Percentiles rank a stretch among this genome's conserved stretches.
These are phyloP conservation scores for Taphrina wiesneri DNA, from an alignment of 1,139 yeast genomes.

Conservation along the genomic window DNA sequence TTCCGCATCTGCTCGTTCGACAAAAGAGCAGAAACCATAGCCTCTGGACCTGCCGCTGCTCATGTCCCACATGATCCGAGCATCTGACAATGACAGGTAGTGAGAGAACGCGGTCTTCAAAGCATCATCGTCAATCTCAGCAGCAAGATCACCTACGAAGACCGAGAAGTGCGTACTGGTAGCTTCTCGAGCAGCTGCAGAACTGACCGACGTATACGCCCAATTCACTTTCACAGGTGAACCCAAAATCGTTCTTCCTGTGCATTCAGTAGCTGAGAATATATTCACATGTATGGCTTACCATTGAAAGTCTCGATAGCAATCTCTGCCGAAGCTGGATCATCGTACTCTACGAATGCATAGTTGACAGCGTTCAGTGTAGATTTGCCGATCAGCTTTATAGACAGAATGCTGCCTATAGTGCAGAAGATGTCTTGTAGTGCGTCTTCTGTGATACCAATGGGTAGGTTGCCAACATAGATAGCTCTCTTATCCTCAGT, in stretches of 20 bases:
- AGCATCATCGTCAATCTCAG: conserved; percentile 78
- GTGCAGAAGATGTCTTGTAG: conserved; percentile 63
- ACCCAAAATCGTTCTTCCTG: conserved; percentile 16
- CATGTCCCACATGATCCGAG: conserved; percentile 98
- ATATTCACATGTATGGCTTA: conserved; percentile 42
- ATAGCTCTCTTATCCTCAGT: conserved; percentile 49
- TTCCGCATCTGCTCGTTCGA: conserved; percentile 68
- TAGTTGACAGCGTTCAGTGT: conserved; percentile 57
- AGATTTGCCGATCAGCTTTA: conserved; percentile 49
- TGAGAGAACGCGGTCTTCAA: conserved; percentile 61
- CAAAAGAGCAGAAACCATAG: conserved; percentile 86
- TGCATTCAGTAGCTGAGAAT: conserved; percentile 42
- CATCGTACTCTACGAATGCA: conserved; percentile 77
- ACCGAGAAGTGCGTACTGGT: conserved; percentile 59
- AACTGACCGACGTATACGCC: conserved; percentile 68
- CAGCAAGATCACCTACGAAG: conserved; percentile 83
- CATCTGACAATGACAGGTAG: conserved; percentile 68
- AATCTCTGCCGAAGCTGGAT: conserved; percentile 58
- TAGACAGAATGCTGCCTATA: conserved; percentile 56
- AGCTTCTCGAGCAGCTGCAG: conserved; percentile 44
- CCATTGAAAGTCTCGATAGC: conserved; percentile 68
- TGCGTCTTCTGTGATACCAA: conserved; percentile 62
- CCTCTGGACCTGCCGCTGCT: conserved; percentile 89
- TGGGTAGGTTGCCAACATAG: conserved; percentile 74
- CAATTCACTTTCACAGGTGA: conserved; percentile 62